Percentiles rank a stretch among this genome's conserved stretches.
Evolutionary conservation across 2,329 filamentous ascomycete species (phyloP).

Genomic region (Metarhizium guizhouense): DNA sequence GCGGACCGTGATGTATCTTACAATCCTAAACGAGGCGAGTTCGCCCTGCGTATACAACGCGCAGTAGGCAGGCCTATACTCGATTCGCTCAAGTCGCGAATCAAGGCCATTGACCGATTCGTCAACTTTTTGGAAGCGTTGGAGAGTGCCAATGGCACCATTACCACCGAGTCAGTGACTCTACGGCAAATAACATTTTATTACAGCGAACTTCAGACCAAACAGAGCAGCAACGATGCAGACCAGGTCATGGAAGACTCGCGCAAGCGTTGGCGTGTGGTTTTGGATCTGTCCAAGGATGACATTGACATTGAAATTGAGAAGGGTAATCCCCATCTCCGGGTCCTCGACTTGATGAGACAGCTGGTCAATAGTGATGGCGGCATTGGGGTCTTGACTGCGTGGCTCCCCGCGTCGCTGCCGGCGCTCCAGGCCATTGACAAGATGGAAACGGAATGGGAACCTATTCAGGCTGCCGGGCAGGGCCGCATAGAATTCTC

Average conservation of each 20-base stretch:
- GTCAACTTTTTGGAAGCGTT: constrained; percentile 62
- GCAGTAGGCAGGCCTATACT: constrained; percentile 51
- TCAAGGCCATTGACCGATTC: constrained; percentile 61
- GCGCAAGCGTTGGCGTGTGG: constrained; percentile 38
- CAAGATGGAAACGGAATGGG: constrained; percentile 49
- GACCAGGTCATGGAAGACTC: constrained; percentile 6
- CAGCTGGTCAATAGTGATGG: constrained; percentile 46
- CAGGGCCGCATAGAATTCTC: constrained; percentile 42
- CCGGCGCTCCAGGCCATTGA: constrained; percentile 56
- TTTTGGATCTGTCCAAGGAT: constrained; percentile 45
- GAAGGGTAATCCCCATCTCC: constrained; percentile 56
- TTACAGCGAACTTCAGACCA: constrained; percentile 39
- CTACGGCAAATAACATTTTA: constrained; percentile 57
- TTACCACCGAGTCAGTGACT: constrained; percentile 50
- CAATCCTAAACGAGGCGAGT: constrained; percentile 48
- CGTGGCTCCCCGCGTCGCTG: constrained; percentile 50
- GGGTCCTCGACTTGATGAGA: constrained; percentile 50
- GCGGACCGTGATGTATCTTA: constrained; percentile 57
- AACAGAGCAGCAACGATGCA: neutral
- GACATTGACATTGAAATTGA: constrained; percentile 52
- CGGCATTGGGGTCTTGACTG: constrained; percentile 43
- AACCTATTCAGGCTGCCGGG: constrained; percentile 27
- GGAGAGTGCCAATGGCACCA: constrained; percentile 41
- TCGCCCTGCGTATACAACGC: constrained; percentile 51
- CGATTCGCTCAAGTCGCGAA: constrained; percentile 46